Evolutionary conservation across 306 rosid species (phyloP), one percentile per base, ranked within the genome.

Genomic region (Psophocarpus tetragonolobus): DNA sequence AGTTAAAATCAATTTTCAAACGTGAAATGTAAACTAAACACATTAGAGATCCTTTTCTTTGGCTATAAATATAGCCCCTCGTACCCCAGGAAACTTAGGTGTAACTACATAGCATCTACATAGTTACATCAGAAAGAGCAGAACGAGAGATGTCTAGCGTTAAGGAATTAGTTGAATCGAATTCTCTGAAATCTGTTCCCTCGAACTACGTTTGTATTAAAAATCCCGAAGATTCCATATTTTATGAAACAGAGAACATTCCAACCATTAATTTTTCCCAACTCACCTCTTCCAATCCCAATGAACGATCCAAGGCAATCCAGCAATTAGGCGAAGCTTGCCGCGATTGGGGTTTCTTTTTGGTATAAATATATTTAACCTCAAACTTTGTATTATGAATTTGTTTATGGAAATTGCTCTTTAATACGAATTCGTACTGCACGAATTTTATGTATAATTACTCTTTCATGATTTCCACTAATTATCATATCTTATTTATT

Each of bases 311-410:
- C 42, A 73, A 26, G 33, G 78, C 60, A 71, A 75, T 80, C 73
- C 68, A 71, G 20, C 68, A 84, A 42, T 85, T 88, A 0, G 88
- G 80, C 0, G 45, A 73, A n/a, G 85, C 92, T 4, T 88, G 92
- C 48, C 77, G 83, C 4, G 82, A 88, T 4, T 88, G 92, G 92
- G 92, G 90, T 50, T 88, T 88, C 73, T 88, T 88, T 38, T 57
- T 82, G 88, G 92, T 88, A 83, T 11, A 3, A 24, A 29, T 2
- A 35, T 33, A 17, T 24, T 10, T 21, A 50, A 63, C 64, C 15
- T 64, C 27, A 62, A 58, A 24, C 54, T 2, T 21, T 45, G 2
- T 18, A 20, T 57, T 64, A 35, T 64, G 29, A 1, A n/a, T 33
- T 29, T 61, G 11, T 44, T 23, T 47, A 33, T 36, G n/a, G n/a